Base-by-base conservation (phyloP, 2,329 filamentous ascomycete species). In the Xylariomycetidae sp. region DNA sequence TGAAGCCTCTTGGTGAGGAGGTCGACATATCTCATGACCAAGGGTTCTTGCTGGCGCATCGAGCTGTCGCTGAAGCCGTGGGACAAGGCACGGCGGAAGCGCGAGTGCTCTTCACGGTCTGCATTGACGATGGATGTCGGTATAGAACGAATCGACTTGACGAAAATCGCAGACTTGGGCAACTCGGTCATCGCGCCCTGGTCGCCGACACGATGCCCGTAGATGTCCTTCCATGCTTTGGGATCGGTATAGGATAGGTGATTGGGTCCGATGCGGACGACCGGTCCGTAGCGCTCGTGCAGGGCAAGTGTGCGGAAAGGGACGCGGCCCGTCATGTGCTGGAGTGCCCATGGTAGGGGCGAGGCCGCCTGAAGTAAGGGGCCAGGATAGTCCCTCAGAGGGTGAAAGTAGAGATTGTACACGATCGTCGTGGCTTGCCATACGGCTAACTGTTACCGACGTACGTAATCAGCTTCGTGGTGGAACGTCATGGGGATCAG, bases 21-120 rank as follows among this genome's bases (percentile, higher is more conserved):
- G 37, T 63, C 52, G n/a, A 65, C 55, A 40, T 68, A 66, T 3
- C 50, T 52, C 31, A 52, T 45, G 36, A 70, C 53, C 34, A 50
- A 39, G 4, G 53, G 40, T 38, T 54, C 53, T 31, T 57, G 52
- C 32, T 50, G 33, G 6, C 53, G 50, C 44, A 57, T 50, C 7
- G 51, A 37, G 17, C 32, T 40, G 17, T 55, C 51, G 1, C 49
- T 51, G 34, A 56, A 57, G n/a, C 53, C 53, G 20, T 56, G 49
- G 7, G 53, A 50, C 25, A 57, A 38, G 12, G 48, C 49, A 25
- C 51, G 50, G n/a, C 53, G 52, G 19, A 53, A 44, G 2, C 33
- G 40, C 14, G 43, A 41, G 37, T 57, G 53, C 25, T 57, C 51
- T 16, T 56, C 46, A 4, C 49, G 44, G 23, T 48, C 48, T 4